phyloP scores from a whole-genome alignment of 129 eudicot genomes.

The Escallonia herrerae region DNA sequence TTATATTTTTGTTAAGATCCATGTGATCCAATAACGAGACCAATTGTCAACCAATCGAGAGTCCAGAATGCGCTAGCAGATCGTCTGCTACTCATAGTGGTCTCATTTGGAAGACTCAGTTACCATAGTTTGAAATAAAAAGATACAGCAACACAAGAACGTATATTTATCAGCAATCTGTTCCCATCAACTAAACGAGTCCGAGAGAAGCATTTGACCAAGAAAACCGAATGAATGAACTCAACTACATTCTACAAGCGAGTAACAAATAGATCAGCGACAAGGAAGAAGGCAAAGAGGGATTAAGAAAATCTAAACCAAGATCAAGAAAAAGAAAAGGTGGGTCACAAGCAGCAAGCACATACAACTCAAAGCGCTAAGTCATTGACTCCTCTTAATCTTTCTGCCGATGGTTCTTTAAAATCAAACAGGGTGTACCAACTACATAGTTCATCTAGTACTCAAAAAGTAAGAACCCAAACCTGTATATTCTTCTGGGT shows the following conservation, averaged over 20 bases:
- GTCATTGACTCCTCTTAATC: not conserved
- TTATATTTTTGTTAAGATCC: too few relatives aligned
- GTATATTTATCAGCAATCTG: not conserved
- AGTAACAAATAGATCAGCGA: not conserved
- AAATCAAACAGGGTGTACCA: not conserved
- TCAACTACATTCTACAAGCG: not conserved
- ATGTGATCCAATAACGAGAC: too few relatives aligned
- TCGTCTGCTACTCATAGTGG: too few relatives aligned
- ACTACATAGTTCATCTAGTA: not conserved
- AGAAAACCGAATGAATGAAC: too few relatives aligned
- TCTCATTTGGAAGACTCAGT: not conserved
- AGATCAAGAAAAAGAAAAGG: not conserved
- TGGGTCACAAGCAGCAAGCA: not conserved
- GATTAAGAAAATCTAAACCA: too few relatives aligned
- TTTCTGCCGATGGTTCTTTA: not conserved
- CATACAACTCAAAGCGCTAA: not conserved
- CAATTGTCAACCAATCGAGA: too few relatives aligned
- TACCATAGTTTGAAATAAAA: not conserved
- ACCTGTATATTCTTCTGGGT: not conserved
- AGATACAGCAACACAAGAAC: not conserved
- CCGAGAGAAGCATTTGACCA: not conserved
- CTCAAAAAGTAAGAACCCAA: not conserved
- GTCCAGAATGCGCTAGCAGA: too few relatives aligned
- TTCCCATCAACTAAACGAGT: not conserved
- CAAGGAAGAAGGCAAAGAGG: not conserved